Conservation (phyloP, 768 basidiomycete genomes). For the Collybiopsis confluens region DNA sequence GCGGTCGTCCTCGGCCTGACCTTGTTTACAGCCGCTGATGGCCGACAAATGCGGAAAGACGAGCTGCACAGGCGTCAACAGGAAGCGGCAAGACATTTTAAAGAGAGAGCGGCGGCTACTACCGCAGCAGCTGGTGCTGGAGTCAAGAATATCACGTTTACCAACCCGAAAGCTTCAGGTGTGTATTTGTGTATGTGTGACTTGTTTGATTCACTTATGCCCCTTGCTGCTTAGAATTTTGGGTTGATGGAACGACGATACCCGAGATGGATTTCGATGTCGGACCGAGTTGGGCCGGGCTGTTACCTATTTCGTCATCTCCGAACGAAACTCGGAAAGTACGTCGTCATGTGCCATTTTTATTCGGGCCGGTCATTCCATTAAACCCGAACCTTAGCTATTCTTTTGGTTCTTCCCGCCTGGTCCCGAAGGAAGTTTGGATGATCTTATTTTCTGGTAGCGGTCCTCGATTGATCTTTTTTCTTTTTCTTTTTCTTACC, state of each 20-base stretch:
- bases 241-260: constrained; percentile 59
- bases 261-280: constrained; percentile 71
- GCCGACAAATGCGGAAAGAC: constrained; percentile 22
- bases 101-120: neutral
- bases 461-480: constrained; percentile 6
- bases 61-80: constrained; percentile 24
- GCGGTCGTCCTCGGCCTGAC: neutral
- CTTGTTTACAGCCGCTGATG: constrained; percentile 2
- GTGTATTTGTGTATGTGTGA: constrained; percentile 10
- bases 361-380: neutral
- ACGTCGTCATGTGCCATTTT: neutral
- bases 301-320: constrained; percentile 62
- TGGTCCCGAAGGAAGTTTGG: constrained; percentile 63
- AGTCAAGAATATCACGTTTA: constrained; percentile 67
- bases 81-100: constrained; percentile 26
- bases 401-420: constrained; percentile 88
- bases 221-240: constrained; percentile 56
- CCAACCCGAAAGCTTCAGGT: constrained; percentile 63
- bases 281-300: constrained; percentile 72
- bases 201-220: too few species aligned
- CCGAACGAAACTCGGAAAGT: constrained; percentile 68
- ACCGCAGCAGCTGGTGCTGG: constrained; percentile 8
- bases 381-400: too few species aligned
- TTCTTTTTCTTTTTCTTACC: neutral
- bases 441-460: constrained; percentile 78